These are phyloP conservation scores for Arabidopsis lyrata DNA, from an alignment of 441 rosid species.

Conservation along the genomic window DNA sequence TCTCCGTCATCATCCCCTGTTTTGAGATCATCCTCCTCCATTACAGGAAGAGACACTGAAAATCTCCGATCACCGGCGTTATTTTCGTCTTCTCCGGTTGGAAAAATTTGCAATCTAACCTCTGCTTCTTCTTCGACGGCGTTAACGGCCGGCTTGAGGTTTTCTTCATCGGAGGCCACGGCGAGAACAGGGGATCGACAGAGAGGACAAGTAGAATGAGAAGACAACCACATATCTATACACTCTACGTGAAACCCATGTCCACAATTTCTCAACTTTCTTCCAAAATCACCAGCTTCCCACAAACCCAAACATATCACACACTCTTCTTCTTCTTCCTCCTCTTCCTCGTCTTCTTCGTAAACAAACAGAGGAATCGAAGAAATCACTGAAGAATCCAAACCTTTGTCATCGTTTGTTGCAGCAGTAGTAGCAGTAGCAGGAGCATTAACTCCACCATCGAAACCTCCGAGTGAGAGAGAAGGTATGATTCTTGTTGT, in stretches of 20 bases:
- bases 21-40: slow-evolving; percentile 37
- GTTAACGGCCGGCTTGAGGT: slow-evolving; percentile 23
- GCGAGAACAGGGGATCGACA: slow-evolving; percentile 63
- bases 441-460: slow-evolving; percentile 1
- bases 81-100: slow-evolving; percentile 11
- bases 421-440: neutral
- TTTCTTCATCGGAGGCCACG: slow-evolving; percentile 8
- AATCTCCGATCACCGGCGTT: neutral
- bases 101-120: slow-evolving; percentile 14
- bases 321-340: slow-evolving; percentile 51
- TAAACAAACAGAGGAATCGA: slow-evolving; percentile 75
- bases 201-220: slow-evolving; percentile 71
- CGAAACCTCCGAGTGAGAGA: slow-evolving; percentile 16
- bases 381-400: slow-evolving; percentile 62
- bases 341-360: slow-evolving; percentile 46
- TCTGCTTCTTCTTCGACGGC: slow-evolving; percentile 25
- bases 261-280: slow-evolving; percentile 63
- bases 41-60: slow-evolving; percentile 24
- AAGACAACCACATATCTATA: slow-evolving; percentile 81
- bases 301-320: slow-evolving; percentile 70
- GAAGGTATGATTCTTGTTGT: slow-evolving; percentile 48
- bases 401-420: slow-evolving; percentile 53
- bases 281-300: slow-evolving; percentile 69
- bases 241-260: slow-evolving; percentile 81
- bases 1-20: slow-evolving; percentile 19